Conservation (phyloP, 495 filamentous ascomycete species). For the Trichocladium antarcticum region DNA sequence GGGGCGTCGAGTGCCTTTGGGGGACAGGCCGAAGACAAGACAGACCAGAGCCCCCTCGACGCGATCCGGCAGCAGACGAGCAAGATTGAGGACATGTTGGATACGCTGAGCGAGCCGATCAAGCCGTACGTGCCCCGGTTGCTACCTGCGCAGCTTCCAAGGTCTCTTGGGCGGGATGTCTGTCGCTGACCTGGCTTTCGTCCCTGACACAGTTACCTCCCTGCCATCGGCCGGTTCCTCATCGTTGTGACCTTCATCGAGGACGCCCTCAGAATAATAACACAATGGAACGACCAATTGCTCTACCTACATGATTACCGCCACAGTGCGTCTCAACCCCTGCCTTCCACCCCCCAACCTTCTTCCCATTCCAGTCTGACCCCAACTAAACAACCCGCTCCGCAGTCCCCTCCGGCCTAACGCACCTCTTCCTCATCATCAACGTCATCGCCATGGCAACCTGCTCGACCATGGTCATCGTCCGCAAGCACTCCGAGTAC, state of each 20-base stretch:
- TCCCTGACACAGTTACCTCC: constrained; percentile 57
- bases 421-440: constrained; percentile 81
- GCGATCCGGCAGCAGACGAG: constrained; percentile 86
- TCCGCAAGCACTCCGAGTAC: constrained; percentile 81
- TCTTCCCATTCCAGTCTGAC: background rate
- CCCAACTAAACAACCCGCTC: constrained; percentile 11
- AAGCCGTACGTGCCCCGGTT: constrained; percentile 68
- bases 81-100: constrained; percentile 94
- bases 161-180: too few species aligned
- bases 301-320: constrained; percentile 86
- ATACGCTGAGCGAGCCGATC: constrained; percentile 77
- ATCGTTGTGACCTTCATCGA: constrained; percentile 98
- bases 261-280: constrained; percentile 89
- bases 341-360: background rate
- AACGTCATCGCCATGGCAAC: constrained; percentile 83
- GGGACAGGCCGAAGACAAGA: constrained; percentile 39
- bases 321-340: constrained; percentile 56
- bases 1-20: constrained; percentile 65
- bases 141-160: background rate
- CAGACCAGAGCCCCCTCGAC: constrained; percentile 76
- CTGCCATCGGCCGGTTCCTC: constrained; percentile 88
- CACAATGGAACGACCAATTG: constrained; percentile 96
- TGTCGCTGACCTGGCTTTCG: constrained; percentile 1
- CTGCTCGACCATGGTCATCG: constrained; percentile 78
- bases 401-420: constrained; percentile 77